Conservation (phyloP, 139 green algal genomes). For the Closterium sp. region DNA sequence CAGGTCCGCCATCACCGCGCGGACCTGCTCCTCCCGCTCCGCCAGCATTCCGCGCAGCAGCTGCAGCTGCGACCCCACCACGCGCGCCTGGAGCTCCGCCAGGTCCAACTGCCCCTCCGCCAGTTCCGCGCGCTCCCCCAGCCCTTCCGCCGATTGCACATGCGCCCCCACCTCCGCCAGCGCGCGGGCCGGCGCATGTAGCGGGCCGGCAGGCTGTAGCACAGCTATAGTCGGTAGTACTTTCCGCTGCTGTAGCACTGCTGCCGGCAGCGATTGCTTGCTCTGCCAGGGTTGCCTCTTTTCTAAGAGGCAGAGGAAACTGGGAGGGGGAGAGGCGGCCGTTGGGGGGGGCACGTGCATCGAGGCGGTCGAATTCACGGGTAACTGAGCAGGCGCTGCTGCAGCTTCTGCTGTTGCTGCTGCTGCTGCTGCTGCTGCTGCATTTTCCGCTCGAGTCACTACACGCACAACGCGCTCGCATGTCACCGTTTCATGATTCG, state of each 20-base stretch:
- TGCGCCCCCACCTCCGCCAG: neutral
- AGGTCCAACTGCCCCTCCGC: neutral
- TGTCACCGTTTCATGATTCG: neutral
- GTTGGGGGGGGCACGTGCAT: neutral
- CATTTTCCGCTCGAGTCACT: neutral
- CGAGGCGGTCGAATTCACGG: neutral
- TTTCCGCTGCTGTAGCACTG: neutral
- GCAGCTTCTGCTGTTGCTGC: neutral
- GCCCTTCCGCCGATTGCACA: neutral
- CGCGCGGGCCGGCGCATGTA: neutral
- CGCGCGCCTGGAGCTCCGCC: neutral
- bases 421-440: neutral
- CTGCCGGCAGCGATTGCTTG: neutral
- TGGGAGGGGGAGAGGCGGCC: neutral
- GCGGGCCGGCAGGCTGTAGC: neutral
- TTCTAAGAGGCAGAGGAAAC: neutral
- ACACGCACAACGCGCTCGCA: neutral
- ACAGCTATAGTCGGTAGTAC: no score
- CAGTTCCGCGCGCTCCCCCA: neutral
- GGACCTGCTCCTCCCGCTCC: neutral
- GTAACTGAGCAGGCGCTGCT: neutral
- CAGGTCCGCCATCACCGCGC: neutral
- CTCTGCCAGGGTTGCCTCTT: neutral
- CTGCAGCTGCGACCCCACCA: neutral
- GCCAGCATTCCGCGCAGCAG: neutral